Evolutionary conservation across 176 grass and related monocot species (phyloP), one percentile per base, ranked within the genome.

Genomic region (Oropetium thomaeum): DNA sequence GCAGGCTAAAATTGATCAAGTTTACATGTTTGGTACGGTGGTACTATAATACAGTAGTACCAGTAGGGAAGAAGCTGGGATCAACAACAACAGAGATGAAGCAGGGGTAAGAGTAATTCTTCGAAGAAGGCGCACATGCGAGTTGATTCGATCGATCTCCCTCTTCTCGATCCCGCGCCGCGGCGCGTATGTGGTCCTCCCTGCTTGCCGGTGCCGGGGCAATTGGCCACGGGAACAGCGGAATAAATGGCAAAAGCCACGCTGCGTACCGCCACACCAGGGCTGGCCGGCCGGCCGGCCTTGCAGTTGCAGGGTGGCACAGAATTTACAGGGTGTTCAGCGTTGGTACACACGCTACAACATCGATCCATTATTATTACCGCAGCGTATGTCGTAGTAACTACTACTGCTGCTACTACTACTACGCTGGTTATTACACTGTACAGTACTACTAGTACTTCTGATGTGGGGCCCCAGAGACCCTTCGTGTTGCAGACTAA

Each of bases 181-280:
- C 29, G 20, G 31, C 38, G 11, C n/a, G n/a, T n/a, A n/a, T n/a
- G n/a, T 83, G 85, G 67, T 82, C 85, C 79, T 73, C 73, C 51
- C 27, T 8, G 49, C 35, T 7, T 0, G 35, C 35, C 35, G 35
- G 35, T n/a, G n/a, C 45, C 45, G 17, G 9, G 47, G 73, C 31
- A 29, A 61, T 19, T 63, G 69, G 61, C 55, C 44, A 32, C 23
- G 51, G 86, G 58, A 74, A 31, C 54, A 64, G 45, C 37, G 54
- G 69, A 75, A 64, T 84, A 75, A 88, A 88, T 80, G 23, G 81
- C 81, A 80, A 84, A 84, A 84, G 70, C 75, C 69, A 84, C 38
- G 66, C 65, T 34, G 75, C 58, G 66, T 43, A 32, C 81, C 14
- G 44, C 66, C 58, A 47, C 58, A 47, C 52, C 51, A 20, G 1